Conservation (phyloP, 805 yeast species). For the Ogataea pini region DNA sequence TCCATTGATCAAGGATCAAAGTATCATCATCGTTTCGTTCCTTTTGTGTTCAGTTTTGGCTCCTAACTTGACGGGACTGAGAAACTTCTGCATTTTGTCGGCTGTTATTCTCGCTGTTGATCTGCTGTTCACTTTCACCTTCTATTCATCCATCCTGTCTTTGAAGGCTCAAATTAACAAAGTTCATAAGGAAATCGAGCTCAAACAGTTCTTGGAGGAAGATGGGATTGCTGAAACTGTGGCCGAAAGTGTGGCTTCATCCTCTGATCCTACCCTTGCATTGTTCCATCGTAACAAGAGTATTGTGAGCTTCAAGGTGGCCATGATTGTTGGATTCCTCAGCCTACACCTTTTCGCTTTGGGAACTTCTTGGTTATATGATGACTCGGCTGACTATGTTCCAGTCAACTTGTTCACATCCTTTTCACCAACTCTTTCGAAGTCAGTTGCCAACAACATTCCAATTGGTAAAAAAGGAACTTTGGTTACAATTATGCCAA, state of each 20-base stretch:
- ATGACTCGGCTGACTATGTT: constrained; percentile 39
- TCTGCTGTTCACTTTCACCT: constrained; percentile 70
- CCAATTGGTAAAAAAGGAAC: constrained; percentile 44
- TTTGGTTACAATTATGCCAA: constrained; percentile 59
- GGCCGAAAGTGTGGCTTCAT: constrained; percentile 67
- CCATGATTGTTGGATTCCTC: constrained; percentile 57
- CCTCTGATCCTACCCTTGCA: constrained; percentile 30
- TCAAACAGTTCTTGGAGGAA: constrained; percentile 83
- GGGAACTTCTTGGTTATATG: constrained; percentile 70
- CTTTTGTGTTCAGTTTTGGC: constrained; percentile 65
- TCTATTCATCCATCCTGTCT: constrained; percentile 79
- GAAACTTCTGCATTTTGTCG: constrained; percentile 77
- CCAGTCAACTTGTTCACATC: constrained; percentile 26
- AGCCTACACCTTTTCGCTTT: constrained; percentile 67
- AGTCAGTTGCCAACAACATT: constrained; percentile 45
- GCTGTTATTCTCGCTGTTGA: constrained; percentile 72
- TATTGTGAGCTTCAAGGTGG: constrained; percentile 59
- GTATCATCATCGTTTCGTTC: constrained; percentile 71
- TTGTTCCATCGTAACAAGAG: constrained; percentile 40
- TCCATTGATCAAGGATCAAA: constrained; percentile 71
- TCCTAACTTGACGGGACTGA: constrained; percentile 67
- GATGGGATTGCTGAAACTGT: constrained; percentile 80
- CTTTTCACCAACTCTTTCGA: constrained; percentile 37
- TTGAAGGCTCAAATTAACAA: constrained; percentile 85
- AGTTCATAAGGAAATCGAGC: constrained; percentile 77